Evolutionary conservation across 345 rosid species (phyloP), one percentile per base, ranked within the genome.

Genomic region (Hibiscus mutabilis): DNA sequence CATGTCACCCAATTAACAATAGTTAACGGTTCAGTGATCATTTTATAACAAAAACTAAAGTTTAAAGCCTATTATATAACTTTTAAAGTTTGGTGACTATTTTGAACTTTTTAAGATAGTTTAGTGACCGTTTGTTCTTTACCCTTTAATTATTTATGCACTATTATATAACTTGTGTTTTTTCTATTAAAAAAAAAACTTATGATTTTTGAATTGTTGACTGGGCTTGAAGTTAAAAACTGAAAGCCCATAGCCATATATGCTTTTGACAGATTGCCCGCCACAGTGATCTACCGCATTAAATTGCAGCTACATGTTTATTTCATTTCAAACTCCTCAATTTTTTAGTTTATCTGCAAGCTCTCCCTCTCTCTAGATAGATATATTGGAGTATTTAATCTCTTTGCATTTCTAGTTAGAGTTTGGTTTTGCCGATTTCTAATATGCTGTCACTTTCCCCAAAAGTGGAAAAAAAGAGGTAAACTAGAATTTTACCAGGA

Each of bases 321-420:
- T 18, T 63, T 40, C 18, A 12, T 0, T 44, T 2, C 56, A 14
- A 22, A 8, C 55, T 22, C 16, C 4, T 3, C 0, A 21, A 22
- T 24, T 24, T 52, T 42, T 4, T 16, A 68, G 60, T 52, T 68
- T 68, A 68, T 68, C 71, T 52, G 24, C 71, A 18, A 19, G 13
- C 24, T 67, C 49, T n/a, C 12, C 1, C 25, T 2, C 27, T 2
- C 25, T 68, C 18, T 37, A 21, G 22, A n/a, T 64, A 33, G 6
- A 33, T 33, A 33, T 0, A 4, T 33, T 4, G 7, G 19, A 18
- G 3, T 53, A 6, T 56, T 21, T 8, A 16, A 46, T 46, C 14
- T 22, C 15, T 56, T 56, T 21, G 22, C 2, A 16, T 31, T 42
- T 19, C 24, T 37, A 18, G 44, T 68, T 31, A 15, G 46, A 67